These are phyloP conservation scores for Oryza coarctata DNA, from an alignment of 176 grass and related monocot species.

Conservation along the genomic window DNA sequence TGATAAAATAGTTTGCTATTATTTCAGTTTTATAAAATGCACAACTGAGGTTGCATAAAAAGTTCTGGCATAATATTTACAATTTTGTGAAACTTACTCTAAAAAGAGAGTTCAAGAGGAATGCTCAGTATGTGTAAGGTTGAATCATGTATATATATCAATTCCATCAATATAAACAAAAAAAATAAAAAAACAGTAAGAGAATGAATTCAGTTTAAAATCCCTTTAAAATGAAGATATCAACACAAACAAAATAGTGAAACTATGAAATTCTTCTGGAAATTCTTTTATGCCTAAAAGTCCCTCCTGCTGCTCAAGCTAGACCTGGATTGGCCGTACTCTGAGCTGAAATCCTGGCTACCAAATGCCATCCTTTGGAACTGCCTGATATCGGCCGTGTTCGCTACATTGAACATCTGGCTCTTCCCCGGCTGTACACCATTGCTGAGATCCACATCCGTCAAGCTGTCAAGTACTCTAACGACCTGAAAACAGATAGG, in stretches of 20 bases:
- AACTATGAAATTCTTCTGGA: not conserved
- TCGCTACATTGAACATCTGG: conserved; percentile 69
- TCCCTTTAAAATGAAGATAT: not conserved
- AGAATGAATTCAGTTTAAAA: not conserved
- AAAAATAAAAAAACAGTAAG: not conserved
- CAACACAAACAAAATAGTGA: conserved; percentile 1
- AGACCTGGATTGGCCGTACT: conserved; percentile 53
- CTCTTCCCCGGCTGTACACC: conserved; percentile 84
- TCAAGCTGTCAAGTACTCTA: conserved; percentile 70
- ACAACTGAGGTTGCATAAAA: no score
- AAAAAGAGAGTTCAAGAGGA: no score
- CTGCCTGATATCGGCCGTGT: conserved; percentile 69
- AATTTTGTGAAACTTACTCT: no score
- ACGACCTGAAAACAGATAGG: conserved; percentile 52
- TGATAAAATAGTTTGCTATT: no score
- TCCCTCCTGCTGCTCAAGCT: conserved; percentile 50
- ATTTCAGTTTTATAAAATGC: no score
- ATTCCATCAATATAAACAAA: not conserved
- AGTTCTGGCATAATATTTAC: no score
- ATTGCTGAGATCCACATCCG: conserved; percentile 79
- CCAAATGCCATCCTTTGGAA: conserved; percentile 91
- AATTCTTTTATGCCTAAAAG: conserved; percentile 32
- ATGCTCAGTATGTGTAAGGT: no score
- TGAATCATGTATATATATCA: no score
- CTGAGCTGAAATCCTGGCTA: conserved; percentile 82